Conservation (phyloP, 768 basidiomycete genomes). For the Phanerodontia chrysosporium region DNA sequence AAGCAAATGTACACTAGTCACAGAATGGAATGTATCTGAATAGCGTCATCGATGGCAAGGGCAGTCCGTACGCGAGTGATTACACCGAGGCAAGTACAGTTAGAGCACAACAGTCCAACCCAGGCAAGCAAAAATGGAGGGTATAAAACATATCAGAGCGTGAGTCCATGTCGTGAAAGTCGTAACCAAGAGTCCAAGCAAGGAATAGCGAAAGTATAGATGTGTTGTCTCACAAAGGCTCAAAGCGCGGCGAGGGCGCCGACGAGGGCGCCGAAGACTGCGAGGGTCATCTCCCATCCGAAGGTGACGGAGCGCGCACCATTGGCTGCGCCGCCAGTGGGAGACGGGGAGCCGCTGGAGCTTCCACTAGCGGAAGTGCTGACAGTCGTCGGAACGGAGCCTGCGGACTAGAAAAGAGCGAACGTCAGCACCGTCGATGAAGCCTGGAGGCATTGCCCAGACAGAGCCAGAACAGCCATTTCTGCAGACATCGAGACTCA, state of each 20-base stretch:
- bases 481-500: not conserved
- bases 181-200: too few species aligned
- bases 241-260: not conserved
- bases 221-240: not conserved
- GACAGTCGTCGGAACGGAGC: not conserved
- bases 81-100: too few species aligned
- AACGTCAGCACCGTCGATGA: too few species aligned
- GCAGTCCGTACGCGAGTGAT: too few species aligned
- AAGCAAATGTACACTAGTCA: too few species aligned
- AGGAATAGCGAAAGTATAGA: too few species aligned
- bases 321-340: constrained; percentile 1
- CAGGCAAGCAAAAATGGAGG: too few species aligned
- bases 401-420: not conserved
- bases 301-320: not conserved
- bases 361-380: not conserved
- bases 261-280: not conserved
- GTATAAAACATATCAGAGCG: too few species aligned
- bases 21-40: too few species aligned
- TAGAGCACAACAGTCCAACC: too few species aligned
- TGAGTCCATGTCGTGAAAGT: too few species aligned
- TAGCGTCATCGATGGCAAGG: too few species aligned
- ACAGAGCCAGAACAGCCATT: not conserved
- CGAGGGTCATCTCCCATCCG: not conserved
- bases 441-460: not conserved
- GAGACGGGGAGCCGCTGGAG: not conserved